These are phyloP conservation scores for Neonectria coccinea DNA, from an alignment of 2,329 filamentous ascomycete species.

Conservation along the genomic window DNA sequence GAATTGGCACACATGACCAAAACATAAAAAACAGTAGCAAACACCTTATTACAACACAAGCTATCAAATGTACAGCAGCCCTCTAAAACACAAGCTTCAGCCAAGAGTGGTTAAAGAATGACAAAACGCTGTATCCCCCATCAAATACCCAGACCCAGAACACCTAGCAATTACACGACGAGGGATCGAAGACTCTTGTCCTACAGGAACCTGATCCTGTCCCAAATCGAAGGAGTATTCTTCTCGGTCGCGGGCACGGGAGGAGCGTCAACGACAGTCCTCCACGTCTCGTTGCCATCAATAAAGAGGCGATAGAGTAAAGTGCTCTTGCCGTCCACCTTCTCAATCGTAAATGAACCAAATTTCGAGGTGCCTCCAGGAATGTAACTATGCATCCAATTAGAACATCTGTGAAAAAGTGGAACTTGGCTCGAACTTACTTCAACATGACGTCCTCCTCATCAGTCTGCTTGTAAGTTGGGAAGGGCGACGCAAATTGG, in stretches of 20 bases:
- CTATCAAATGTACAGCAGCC: neutral
- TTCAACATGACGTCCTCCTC: slow-evolving; percentile 86
- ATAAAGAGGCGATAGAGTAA: slow-evolving; percentile 86
- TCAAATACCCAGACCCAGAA: slow-evolving; percentile 9
- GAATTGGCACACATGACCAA: neutral
- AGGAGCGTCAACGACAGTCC: slow-evolving; percentile 64
- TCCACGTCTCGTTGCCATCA: slow-evolving; percentile 85
- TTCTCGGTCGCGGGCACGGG: slow-evolving; percentile 43
- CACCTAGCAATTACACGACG: slow-evolving; percentile 13
- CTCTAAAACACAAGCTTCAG: neutral
- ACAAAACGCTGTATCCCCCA: neutral
- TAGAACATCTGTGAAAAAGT: neutral
- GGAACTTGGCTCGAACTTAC: slow-evolving; percentile 62
- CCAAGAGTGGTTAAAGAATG: neutral
- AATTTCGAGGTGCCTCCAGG: slow-evolving; percentile 91
- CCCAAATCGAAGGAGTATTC: slow-evolving; percentile 60
- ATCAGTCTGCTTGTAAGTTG: slow-evolving; percentile 85
- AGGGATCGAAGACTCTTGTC: slow-evolving; percentile 24
- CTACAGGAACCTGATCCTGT: slow-evolving; percentile 50
- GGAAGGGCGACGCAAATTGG: slow-evolving; percentile 91
- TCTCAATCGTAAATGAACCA: slow-evolving; percentile 77
- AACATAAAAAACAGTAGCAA: neutral
- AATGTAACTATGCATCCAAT: slow-evolving; percentile 68
- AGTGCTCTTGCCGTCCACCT: slow-evolving; percentile 72
- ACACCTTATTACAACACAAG: neutral